phyloP scores from a whole-genome alignment of 495 filamentous ascomycete genomes.

The Podospora pseudopauciseta region DNA sequence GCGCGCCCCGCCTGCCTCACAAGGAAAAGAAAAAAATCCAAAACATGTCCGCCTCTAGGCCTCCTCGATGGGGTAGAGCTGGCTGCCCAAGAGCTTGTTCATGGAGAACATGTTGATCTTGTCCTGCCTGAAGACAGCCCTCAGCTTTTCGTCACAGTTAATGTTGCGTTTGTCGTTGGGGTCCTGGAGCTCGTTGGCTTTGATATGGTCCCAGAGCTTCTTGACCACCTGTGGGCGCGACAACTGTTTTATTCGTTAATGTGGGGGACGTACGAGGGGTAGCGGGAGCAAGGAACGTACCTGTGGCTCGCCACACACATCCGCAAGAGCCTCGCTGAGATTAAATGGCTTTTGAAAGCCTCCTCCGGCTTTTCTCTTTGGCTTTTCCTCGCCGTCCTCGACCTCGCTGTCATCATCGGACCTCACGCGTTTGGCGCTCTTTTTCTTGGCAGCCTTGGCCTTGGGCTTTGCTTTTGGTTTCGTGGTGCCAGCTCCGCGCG shows the following conservation, averaged over 20 bases:
- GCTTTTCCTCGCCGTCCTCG: slow-evolving; percentile 53
- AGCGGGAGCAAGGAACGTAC: slow-evolving; percentile 37
- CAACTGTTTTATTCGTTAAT: slow-evolving; percentile 50
- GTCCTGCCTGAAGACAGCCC: slow-evolving; percentile 83
- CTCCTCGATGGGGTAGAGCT: slow-evolving; percentile 55
- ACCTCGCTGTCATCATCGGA: slow-evolving; percentile 77
- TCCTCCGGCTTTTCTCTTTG: slow-evolving; percentile 50
- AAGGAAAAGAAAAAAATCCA: not conserved
- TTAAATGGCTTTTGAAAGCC: slow-evolving; percentile 53
- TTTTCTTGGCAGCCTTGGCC: slow-evolving; percentile 59
- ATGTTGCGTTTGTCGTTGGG: slow-evolving; percentile 89
- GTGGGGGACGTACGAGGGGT: not conserved
- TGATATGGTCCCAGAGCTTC: slow-evolving; percentile 91
- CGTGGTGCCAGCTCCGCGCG: slow-evolving; percentile 58
- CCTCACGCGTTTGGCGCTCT: slow-evolving; percentile 72
- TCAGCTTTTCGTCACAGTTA: slow-evolving; percentile 83
- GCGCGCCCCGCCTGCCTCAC: not conserved
- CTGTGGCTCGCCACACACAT: slow-evolving; percentile 57
- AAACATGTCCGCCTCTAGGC: not conserved
- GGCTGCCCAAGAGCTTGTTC: slow-evolving; percentile 64
- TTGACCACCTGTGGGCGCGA: slow-evolving; percentile 94
- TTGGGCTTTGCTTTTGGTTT: slow-evolving; percentile 42
- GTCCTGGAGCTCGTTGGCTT: slow-evolving; percentile 80
- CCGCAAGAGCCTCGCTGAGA: slow-evolving; percentile 45
- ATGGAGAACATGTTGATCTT: slow-evolving; percentile 98